Evolutionary conservation across 306 rosid species (phyloP), one percentile per base, ranked within the genome.

Genomic region (Styphnolobium japonicum): DNA sequence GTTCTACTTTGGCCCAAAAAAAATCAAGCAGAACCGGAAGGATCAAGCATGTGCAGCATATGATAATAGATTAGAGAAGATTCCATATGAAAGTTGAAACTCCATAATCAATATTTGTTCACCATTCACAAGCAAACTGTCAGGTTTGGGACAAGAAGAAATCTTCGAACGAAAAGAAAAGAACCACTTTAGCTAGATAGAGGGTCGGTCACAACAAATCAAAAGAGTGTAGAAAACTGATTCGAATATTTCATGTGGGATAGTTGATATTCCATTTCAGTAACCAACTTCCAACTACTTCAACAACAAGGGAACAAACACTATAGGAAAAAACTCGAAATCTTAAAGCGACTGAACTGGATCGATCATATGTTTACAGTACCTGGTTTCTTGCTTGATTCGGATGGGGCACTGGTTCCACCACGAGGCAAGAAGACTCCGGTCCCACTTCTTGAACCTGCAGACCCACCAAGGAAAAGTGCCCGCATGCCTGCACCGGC

Each of bases 351-450:
- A 82, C 49, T 25, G 10, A 67, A 66, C 23, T 18, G 6, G n/a
- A 71, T 49, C 10, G 6, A 49, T 37, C 11, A 42, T 21, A 68
- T 5, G 1, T 27, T 6, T 6, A 23, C 2, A 46, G 48, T 52
- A 85, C 88, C 89, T 79, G 76, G 49, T 8, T 86, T 86, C 40
- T 56, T 67, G 6, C 69, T 80, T 64, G 80, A 57, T 39, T 82
- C 65, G 2, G 86, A 48, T 14, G 86, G 70, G 42, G 82, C 12
- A 5, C 12, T 23, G 37, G 93, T 87, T 55, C 77, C 84, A 18
- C 16, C 46, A 61, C 86, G 82, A 5, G 89, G 89, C 77, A 94
- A 80, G 87, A 93, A 95, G 4, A 95, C 98, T 0, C 99, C 99
- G 1, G 99, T 95, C 60, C 99, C 99, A 48, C 77, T 49, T 67